These are phyloP conservation scores for Oryza officinalis DNA, from an alignment of 176 grass and related monocot species.

Conservation along the genomic window DNA sequence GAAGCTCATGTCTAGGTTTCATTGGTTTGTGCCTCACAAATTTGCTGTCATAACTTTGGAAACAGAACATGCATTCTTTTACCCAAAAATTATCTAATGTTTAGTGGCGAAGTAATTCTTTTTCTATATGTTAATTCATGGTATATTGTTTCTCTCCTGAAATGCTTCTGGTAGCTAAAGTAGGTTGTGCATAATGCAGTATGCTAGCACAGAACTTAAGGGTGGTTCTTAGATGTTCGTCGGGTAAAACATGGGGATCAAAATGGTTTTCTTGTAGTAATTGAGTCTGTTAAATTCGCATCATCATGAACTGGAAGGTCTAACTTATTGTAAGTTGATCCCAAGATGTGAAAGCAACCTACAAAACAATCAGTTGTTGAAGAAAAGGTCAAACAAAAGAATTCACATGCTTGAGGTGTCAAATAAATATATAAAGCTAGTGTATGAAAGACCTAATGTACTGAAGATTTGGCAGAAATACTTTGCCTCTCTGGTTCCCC, in stretches of 20 bases:
- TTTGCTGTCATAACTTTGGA: not conserved
- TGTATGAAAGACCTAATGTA: not conserved
- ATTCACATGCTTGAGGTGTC: slow-evolving; percentile 4
- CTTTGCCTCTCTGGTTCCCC: slow-evolving; percentile 7
- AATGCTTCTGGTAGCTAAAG: not conserved
- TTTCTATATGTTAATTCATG: not conserved
- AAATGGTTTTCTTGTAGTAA: not conserved
- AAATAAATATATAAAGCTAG: slow-evolving; percentile 33
- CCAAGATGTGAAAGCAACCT: slow-evolving; percentile 13
- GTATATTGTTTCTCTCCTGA: not conserved
- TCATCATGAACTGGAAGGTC: not conserved
- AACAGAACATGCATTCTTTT: too few relatives aligned
- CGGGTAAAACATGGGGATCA: not conserved
- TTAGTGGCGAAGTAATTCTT: not conserved
- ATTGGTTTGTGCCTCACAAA: not conserved
- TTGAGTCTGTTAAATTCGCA: not conserved
- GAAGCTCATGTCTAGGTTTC: not conserved
- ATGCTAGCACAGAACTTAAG: not conserved
- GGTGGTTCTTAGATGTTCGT: not conserved
- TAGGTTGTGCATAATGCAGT: not conserved
- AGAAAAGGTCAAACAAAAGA: slow-evolving; percentile 25
- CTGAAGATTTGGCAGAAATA: slow-evolving; percentile 10
- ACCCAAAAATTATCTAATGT: too few relatives aligned
- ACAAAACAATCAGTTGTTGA: not conserved
- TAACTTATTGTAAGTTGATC: not conserved